These are phyloP conservation scores for Knufia fluminis DNA, from an alignment of 2,329 filamentous ascomycete genomes.

Conservation along the genomic window DNA sequence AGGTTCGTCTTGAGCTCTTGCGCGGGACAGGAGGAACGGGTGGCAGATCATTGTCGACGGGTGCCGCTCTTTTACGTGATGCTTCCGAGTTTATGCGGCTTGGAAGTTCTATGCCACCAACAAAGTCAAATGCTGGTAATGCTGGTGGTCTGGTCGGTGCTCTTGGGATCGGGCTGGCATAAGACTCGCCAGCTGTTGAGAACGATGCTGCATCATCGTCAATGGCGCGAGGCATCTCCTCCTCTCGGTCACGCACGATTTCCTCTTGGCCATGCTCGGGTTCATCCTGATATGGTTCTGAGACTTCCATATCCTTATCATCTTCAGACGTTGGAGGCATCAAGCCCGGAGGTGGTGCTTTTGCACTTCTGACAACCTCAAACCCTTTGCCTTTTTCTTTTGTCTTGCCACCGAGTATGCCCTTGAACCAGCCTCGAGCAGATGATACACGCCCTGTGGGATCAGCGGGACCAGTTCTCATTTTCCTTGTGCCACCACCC, in stretches of 20 bases:
- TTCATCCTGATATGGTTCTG: conserved; percentile 53
- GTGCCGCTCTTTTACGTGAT: conserved; percentile 20
- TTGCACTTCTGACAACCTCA: conserved; percentile 83
- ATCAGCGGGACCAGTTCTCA: conserved; percentile 90
- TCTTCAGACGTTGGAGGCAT: conserved; percentile 27
- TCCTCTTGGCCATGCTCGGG: conserved; percentile 35
- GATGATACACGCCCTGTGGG: conserved; percentile 85
- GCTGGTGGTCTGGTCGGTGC: conserved; percentile 44
- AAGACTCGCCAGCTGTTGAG: conserved; percentile 15
- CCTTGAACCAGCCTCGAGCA: conserved; percentile 80
- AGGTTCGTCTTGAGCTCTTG: conserved; percentile 61
- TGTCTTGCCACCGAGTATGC: conserved; percentile 68
- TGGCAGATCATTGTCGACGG: conserved; percentile 28
- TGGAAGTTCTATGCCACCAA: conserved; percentile 53
- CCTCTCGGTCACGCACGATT: conserved; percentile 11
- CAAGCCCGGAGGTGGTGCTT: conserved; percentile 70
- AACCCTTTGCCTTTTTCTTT: conserved; percentile 96
- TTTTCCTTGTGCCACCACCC: conserved; percentile 70
- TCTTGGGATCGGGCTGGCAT: conserved; percentile 22
- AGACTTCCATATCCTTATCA: conserved; percentile 41
- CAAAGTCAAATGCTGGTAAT: conserved; percentile 52
- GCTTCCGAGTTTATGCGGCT: conserved; percentile 52
- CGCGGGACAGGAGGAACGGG: conserved; percentile 54
- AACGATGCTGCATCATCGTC: conserved; percentile 7
- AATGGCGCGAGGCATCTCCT: conserved; percentile 7